A percentile compares a stretch with the other conserved stretches of the same genome.
These are phyloP conservation scores for Beauveria caledonica DNA, from an alignment of 2,329 filamentous ascomycete genomes.

Conservation along the genomic window DNA sequence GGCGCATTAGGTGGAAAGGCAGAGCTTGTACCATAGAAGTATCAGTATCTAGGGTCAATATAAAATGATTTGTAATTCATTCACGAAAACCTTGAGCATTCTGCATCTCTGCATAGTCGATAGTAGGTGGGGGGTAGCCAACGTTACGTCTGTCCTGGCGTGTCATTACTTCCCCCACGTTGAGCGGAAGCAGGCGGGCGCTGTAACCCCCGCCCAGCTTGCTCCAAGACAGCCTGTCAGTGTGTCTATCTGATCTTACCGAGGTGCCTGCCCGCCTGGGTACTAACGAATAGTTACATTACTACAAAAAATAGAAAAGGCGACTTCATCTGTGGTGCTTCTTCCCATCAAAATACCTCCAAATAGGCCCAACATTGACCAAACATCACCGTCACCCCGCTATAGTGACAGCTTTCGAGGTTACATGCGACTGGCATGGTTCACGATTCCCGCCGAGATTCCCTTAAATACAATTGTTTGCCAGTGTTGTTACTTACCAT, in stretches of 20 bases:
- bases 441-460: background rate
- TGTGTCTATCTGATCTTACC: too few species aligned
- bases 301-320: too few species aligned
- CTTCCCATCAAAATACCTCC: background rate
- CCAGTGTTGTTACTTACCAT: background rate
- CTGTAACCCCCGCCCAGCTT: background rate
- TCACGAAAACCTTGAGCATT: too few species aligned
- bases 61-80: background rate
- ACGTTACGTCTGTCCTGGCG: slow-evolving; percentile 6
- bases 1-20: slow-evolving; percentile 1
- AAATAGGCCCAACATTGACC: background rate
- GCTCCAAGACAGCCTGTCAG: background rate
- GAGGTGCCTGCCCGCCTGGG: too few species aligned
- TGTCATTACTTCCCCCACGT: slow-evolving; percentile 5
- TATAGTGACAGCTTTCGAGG: background rate
- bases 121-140: slow-evolving; percentile 3
- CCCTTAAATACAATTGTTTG: background rate
- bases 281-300: too few species aligned
- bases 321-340: background rate
- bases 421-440: background rate
- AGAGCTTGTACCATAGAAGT: background rate
- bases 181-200: background rate
- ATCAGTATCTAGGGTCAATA: background rate
- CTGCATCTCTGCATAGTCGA: too few species aligned
- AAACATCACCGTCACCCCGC: slow-evolving; percentile 4